Evolutionary conservation across 257 asterid genomes (phyloP).

Genomic region (Solanum tacnaense): DNA sequence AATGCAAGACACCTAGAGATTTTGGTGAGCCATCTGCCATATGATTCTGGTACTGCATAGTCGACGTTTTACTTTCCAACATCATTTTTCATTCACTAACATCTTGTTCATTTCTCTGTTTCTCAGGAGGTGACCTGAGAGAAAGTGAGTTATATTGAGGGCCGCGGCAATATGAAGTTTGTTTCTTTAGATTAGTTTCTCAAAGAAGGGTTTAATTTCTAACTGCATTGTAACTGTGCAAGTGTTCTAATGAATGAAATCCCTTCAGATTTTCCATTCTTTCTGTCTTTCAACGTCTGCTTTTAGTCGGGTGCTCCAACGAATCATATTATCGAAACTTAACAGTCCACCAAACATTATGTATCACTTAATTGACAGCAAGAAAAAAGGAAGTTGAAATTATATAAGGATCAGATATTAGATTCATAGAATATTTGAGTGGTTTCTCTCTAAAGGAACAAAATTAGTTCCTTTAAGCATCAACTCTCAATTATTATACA

Average conservation of each 20-base stretch:
- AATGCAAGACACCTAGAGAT: constrained; percentile 55
- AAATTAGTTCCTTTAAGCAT: constrained; percentile 20
- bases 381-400: neutral
- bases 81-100: neutral
- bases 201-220: constrained; percentile 3
- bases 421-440: constrained; percentile 19
- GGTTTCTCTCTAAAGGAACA: neutral
- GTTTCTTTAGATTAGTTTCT: neutral
- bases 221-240: constrained; percentile 2
- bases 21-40: constrained; percentile 26
- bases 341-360: neutral
- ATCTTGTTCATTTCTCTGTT: neutral
- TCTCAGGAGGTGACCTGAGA: constrained; percentile 5
- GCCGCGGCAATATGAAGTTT: neutral
- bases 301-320: neutral
- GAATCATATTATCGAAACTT: neutral
- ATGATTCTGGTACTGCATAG: neutral
- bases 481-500: constrained; percentile 17
- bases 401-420: constrained; percentile 5
- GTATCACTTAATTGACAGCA: neutral
- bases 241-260: constrained; percentile 11
- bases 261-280: constrained; percentile 3
- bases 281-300: neutral
- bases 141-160: neutral
- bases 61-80: neutral